Evolutionary conservation across 2,329 filamentous ascomycete genomes (phyloP).

Genomic region (Rachicladosporium sp.): DNA sequence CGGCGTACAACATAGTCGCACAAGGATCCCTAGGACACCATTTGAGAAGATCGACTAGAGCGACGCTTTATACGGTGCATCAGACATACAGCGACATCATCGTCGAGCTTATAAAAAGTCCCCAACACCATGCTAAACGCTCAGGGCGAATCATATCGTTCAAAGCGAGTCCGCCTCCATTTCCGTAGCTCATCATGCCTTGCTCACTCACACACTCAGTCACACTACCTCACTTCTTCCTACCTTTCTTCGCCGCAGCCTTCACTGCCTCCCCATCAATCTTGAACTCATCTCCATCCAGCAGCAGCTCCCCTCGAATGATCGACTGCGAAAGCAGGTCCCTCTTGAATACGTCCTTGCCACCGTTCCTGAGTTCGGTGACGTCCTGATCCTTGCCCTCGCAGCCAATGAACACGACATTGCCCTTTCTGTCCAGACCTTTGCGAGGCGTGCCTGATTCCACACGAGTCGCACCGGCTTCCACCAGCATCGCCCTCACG

Average conservation of each 20-base stretch:
- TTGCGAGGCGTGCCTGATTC: constrained; percentile 10
- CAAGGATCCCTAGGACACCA: too few relatives aligned
- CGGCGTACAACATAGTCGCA: too few relatives aligned
- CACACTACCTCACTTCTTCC: constrained; percentile 1
- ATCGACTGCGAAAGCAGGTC: constrained; percentile 33
- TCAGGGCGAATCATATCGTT: too few relatives aligned
- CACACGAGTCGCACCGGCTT: constrained; percentile 26
- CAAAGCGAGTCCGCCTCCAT: too few relatives aligned
- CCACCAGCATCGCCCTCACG: constrained; percentile 26
- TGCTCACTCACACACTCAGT: too few relatives aligned
- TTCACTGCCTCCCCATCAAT: background rate
- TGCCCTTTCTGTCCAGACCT: constrained; percentile 12
- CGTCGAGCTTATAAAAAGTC: too few relatives aligned
- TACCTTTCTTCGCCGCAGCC: constrained; percentile 1
- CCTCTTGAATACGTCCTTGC: constrained; percentile 28
- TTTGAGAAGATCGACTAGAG: too few relatives aligned
- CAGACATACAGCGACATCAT: too few relatives aligned
- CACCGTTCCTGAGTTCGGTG: constrained; percentile 22
- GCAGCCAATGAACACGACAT: constrained; percentile 26
- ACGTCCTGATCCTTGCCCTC: constrained; percentile 26
- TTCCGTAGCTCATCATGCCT: too few relatives aligned
- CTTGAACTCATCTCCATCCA: constrained; percentile 25
- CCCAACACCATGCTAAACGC: too few relatives aligned
- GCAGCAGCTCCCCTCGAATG: constrained; percentile 29
- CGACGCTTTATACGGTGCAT: too few relatives aligned